Base-by-base conservation (phyloP, 495 filamentous ascomycete species). In the Tuber magnatum region DNA sequence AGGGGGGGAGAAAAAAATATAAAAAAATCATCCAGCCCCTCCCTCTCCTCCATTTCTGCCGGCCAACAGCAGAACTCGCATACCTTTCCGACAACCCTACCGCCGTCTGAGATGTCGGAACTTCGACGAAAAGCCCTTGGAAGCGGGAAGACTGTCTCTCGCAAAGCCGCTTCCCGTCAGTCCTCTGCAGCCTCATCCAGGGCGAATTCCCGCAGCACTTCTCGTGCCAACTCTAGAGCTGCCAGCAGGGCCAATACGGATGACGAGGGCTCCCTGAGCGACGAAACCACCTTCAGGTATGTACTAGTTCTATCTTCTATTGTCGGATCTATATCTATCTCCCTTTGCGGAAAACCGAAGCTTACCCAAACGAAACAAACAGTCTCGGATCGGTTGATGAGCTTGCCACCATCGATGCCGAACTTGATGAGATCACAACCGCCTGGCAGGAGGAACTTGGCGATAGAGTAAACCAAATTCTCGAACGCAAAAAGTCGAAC, bases 61-160 rank as follows among this genome's bases (percentile, higher is more conserved):
- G 56, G 56, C 32, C 32, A 35, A 65, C 28, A 65, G 14, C 16
- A 65, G 56, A 65, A 20, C 56, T 12, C 56, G 28, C 28, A 65
- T 20, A 65, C 56, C 28, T 20, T 65, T 20, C 20, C 7, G 18
- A 65, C 46, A 56, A 51, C 41, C 35, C 8, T 43, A 65, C 68
- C 28, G 24, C n/a, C 39, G 40, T 39, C 43, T 42, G 87, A 78
- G 56, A 94, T 93, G 92, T 90, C 87, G 82, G 90, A 93, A 80
- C 88, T 97, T 73, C 89, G 92, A 80, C 90, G 94, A 82, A 92
- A 92, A 83, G 93, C 92, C 46, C 87, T 92, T 39, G 77, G 80
- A 32, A 92, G 91, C 85, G 90, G 90, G 83, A 99, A 99, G 86
- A 99, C 94, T 48, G 87, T 95, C 71, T 97, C 95, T 48, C 90